Evolutionary conservation across 2,329 filamentous ascomycete species (phyloP).

Genomic region (Emericellopsis atlantica): DNA sequence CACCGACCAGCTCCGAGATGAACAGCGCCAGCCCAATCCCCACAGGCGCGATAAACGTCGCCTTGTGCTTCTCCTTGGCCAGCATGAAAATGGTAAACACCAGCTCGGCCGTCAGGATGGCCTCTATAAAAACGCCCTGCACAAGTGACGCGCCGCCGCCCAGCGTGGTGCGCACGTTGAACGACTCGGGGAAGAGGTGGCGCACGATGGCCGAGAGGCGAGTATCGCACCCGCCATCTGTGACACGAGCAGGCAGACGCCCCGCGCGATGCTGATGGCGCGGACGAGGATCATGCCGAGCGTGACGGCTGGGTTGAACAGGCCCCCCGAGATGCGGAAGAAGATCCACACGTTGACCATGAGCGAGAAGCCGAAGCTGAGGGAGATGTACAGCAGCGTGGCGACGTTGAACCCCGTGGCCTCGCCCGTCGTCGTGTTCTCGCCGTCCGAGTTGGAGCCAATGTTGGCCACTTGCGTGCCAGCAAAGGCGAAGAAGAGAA

Average conservation of each 20-base stretch:
- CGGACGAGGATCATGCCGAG: constrained; percentile 38
- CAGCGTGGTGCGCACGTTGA: constrained; percentile 28
- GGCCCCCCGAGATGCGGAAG: constrained; percentile 27
- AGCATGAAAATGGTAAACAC: constrained; percentile 38
- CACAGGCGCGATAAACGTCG: constrained; percentile 32
- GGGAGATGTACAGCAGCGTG: constrained; percentile 27
- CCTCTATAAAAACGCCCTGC: constrained; percentile 36
- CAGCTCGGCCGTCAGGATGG: constrained; percentile 32
- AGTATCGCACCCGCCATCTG: constrained; percentile 35
- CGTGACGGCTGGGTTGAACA: constrained; percentile 28
- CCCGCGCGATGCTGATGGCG: constrained; percentile 31
- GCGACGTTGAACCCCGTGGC: constrained; percentile 28
- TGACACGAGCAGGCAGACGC: constrained; percentile 30
- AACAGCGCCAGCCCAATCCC: constrained; percentile 34
- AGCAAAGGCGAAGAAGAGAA: constrained; percentile 29
- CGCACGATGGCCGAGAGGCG: constrained; percentile 28
- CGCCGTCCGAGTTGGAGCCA: constrained; percentile 13
- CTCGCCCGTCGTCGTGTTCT: constrained; percentile 26
- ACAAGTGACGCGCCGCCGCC: constrained; percentile 22
- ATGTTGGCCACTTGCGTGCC: constrained; percentile 27
- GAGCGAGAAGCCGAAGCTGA: constrained; percentile 28
- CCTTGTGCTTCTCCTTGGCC: constrained; percentile 35
- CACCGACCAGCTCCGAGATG: constrained; percentile 29
- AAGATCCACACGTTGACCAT: constrained; percentile 35
- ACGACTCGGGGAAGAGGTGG: constrained; percentile 27